phyloP scores from a whole-genome alignment of 2,329 filamentous ascomycete genomes.

The Colletotrichum sp. region DNA sequence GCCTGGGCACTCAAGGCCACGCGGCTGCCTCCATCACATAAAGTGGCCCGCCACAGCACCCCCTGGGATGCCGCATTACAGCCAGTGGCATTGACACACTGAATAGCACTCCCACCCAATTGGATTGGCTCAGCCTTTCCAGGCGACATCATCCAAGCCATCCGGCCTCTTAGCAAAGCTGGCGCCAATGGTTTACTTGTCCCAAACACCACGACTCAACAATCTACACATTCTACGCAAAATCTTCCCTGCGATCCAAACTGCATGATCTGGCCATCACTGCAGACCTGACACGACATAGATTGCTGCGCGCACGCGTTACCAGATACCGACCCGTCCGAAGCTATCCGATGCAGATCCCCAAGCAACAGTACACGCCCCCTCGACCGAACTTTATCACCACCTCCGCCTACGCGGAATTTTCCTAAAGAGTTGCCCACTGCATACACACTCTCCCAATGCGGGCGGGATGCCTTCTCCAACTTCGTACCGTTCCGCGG shows the following conservation, averaged over 20 bases:
- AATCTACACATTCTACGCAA: neutral
- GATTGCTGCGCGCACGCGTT: neutral
- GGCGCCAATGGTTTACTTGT: conserved; percentile 2
- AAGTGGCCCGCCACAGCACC: neutral
- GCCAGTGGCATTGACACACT: neutral
- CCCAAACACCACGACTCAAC: conserved; percentile 3
- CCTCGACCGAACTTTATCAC: conserved; percentile 15
- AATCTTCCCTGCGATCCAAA: neutral
- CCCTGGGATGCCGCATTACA: neutral
- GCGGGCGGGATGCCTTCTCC: conserved; percentile 61
- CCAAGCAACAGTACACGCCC: conserved; percentile 15
- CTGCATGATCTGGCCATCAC: neutral
- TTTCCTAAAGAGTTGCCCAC: neutral
- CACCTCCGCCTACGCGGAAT: conserved; percentile 1
- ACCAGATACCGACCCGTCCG: neutral
- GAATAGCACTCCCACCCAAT: conserved; percentile 1
- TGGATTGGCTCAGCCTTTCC: conserved; percentile 3
- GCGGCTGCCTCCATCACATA: conserved; percentile 16
- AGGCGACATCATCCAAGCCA: conserved; percentile 9
- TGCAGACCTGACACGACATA: neutral
- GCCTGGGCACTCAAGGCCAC: conserved; percentile 11
- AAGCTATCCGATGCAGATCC: conserved; percentile 19
- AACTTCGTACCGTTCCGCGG: conserved; percentile 56
- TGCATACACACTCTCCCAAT: conserved; percentile 18
- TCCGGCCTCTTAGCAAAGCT: conserved; percentile 1